Evolutionary conservation across 129 eudicot genomes (phyloP).

Genomic region (Daucus carota): DNA sequence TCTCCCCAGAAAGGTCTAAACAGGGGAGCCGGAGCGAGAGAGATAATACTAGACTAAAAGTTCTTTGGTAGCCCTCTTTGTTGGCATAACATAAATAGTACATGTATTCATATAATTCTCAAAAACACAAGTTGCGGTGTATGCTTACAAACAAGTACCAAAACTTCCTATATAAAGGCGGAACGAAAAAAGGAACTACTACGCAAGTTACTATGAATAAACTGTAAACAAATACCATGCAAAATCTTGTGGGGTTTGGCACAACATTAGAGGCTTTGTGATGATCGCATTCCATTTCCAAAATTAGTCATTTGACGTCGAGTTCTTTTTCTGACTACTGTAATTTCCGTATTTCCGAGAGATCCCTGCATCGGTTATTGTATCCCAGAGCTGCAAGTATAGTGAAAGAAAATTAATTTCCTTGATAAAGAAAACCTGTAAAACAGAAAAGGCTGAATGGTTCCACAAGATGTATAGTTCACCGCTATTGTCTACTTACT

Average conservation of each 20-base stretch:
- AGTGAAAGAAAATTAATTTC: not conserved
- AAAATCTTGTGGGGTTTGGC: not conserved
- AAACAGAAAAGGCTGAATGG: not conserved
- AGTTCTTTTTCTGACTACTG: slow-evolving; percentile 25
- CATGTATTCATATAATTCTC: not conserved
- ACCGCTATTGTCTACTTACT: slow-evolving; percentile 21
- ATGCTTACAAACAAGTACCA: not conserved
- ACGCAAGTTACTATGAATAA: not conserved
- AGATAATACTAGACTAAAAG: no score
- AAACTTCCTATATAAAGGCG: not conserved
- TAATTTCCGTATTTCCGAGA: slow-evolving; percentile 46
- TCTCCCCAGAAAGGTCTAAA: no score
- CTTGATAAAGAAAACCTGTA: not conserved
- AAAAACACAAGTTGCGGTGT: not conserved
- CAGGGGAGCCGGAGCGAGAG: no score
- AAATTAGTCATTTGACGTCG: slow-evolving; percentile 14
- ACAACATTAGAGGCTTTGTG: not conserved
- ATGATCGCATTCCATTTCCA: not conserved
- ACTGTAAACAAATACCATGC: not conserved
- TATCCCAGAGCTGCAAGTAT: slow-evolving; percentile 64
- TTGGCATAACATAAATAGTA: not conserved
- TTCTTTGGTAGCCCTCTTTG: no score
- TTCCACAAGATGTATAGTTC: not conserved
- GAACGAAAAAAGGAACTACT: not conserved
- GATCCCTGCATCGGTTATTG: slow-evolving; percentile 46